These are phyloP conservation scores for Mortierella sp. DNA, from an alignment of 371 early-diverging fungal genomes.

Conservation along the genomic window DNA sequence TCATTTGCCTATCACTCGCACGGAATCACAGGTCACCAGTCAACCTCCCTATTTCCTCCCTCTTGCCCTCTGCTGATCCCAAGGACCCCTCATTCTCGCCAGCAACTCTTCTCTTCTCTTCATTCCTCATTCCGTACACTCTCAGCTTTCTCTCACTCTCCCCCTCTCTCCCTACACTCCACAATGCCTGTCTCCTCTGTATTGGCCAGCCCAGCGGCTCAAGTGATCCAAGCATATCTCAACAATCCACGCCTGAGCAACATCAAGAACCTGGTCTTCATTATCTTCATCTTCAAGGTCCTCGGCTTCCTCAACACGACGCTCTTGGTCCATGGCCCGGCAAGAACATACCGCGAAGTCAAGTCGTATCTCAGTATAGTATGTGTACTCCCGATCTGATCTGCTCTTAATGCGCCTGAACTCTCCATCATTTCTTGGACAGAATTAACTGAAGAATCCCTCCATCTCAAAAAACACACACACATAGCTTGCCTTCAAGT, in stretches of 20 bases:
- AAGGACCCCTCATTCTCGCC: not conserved
- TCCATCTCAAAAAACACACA: too few species aligned
- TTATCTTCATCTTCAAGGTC: slow-evolving; percentile 65
- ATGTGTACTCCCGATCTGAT: slow-evolving; percentile 9
- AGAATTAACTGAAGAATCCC: too few species aligned
- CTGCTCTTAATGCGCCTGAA: too few species aligned
- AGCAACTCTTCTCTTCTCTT: not conserved
- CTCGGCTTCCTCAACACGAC: slow-evolving; percentile 64
- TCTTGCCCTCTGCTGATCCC: not conserved
- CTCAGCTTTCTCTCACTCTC: not conserved
- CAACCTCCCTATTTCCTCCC: not conserved
- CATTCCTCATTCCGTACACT: not conserved
- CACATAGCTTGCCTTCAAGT: slow-evolving; percentile 64
- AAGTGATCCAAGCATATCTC: slow-evolving; percentile 44
- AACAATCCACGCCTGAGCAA: slow-evolving; percentile 56
- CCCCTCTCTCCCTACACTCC: not conserved
- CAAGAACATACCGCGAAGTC: slow-evolving; percentile 61
- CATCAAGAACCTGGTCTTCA: slow-evolving; percentile 69
- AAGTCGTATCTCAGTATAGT: slow-evolving; percentile 59
- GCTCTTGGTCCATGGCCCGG: slow-evolving; percentile 66
- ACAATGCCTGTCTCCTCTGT: slow-evolving; percentile 43
- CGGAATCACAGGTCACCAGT: not conserved
- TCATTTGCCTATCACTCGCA: not conserved
- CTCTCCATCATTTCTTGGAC: too few species aligned
- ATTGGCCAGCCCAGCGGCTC: slow-evolving; percentile 40